Conservation (phyloP, 2,329 filamentous ascomycete genomes). For the Aspergillus fumigatus region DNA sequence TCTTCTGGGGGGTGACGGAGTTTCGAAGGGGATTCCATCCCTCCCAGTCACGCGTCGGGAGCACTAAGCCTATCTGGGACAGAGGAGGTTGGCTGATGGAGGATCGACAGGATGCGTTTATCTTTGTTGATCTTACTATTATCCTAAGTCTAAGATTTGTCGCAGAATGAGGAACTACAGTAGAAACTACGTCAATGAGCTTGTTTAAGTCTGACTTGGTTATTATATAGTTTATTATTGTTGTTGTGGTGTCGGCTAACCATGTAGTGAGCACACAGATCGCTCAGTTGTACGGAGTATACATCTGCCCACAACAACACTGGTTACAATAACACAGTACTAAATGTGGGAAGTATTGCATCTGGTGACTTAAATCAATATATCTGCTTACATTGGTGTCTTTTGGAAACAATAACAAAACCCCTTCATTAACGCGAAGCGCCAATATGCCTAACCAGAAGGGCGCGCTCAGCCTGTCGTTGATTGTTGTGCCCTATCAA, state of each 20-base stretch:
- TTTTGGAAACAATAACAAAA: not conserved
- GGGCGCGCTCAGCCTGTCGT: slow-evolving; percentile 1
- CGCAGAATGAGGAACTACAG: not conserved
- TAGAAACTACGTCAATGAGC: not conserved
- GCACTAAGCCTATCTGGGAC: slow-evolving; percentile 29
- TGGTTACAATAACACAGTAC: not conserved
- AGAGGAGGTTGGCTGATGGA: not conserved
- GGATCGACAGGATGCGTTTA: slow-evolving; percentile 1
- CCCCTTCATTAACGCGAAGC: slow-evolving; percentile 12
- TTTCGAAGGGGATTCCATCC: slow-evolving; percentile 23
- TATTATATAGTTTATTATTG: not conserved
- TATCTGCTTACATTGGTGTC: not conserved
- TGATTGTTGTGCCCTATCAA: slow-evolving; percentile 1
- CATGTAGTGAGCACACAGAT: not conserved
- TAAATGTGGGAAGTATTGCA: not conserved
- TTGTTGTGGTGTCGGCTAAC: not conserved
- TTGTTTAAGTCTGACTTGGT: not conserved
- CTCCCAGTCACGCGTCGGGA: slow-evolving; percentile 36
- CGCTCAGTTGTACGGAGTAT: not conserved
- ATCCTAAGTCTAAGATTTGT: not conserved
- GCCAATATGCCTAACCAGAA: slow-evolving; percentile 9
- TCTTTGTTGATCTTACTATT: slow-evolving; percentile 2
- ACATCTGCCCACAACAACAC: not conserved
- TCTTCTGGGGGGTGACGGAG: slow-evolving; percentile 20
- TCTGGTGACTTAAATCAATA: not conserved